Percentiles rank a stretch among this genome's conserved stretches.
Conservation (phyloP, 2,329 filamentous ascomycete genomes). For the Lasiodiplodia theobromae region DNA sequence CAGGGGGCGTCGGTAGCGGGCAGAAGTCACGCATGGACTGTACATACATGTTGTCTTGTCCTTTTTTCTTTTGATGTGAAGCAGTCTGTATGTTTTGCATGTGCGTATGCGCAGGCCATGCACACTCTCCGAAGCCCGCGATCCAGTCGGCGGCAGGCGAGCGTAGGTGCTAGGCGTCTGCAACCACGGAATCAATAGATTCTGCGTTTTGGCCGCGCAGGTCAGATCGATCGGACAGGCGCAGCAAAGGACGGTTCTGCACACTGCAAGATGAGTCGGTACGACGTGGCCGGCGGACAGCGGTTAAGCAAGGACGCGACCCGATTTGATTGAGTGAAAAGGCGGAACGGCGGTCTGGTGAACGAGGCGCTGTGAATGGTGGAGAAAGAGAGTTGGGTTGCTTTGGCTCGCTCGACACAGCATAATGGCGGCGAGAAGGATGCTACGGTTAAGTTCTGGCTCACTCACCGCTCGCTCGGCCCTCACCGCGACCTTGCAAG, state of each 20-base stretch:
- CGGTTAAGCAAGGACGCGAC: conserved; percentile 20
- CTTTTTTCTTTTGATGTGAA: background rate
- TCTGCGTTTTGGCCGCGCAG: background rate
- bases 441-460: background rate
- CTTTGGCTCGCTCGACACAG: conserved; percentile 1
- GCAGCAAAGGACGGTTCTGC: background rate
- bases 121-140: background rate
- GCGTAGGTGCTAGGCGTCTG: background rate
- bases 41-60: background rate
- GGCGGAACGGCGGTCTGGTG: conserved; percentile 14
- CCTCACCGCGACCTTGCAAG: background rate
- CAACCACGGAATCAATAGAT: conserved; percentile 13
- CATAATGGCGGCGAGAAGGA: conserved; percentile 1
- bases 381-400: background rate
- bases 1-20: background rate
- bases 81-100: conserved; percentile 1
- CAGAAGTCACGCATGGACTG: conserved; percentile 10
- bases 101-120: background rate
- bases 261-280: conserved; percentile 18
- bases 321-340: conserved; percentile 4
- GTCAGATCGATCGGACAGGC: conserved; percentile 19
- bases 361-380: background rate
- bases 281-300: background rate
- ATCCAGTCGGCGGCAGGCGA: conserved; percentile 10
- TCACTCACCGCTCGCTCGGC: conserved; percentile 4